Evolutionary conservation across 768 basidiomycete species (phyloP), one percentile per base, ranked within the genome.

Genomic region (Saitozyma podzolica): DNA sequence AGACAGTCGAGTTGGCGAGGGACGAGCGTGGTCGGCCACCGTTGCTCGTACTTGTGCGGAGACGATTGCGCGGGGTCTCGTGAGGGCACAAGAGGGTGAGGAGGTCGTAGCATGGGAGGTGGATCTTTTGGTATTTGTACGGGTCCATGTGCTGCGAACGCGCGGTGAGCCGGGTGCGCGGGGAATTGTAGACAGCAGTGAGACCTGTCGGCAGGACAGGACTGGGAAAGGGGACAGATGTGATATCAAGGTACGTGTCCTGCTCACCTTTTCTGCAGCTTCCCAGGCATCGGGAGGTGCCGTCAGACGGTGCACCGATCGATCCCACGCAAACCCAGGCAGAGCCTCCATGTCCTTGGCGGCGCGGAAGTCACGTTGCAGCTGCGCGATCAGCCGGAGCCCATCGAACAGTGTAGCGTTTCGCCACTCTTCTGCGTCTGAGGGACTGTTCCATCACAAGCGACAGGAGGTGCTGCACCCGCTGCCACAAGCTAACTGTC

Each of bases 311-410:
- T 63, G 41, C 1, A 59, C 56, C 3, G 17, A 29, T 29, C 61
- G 49, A 57, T 74, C 69, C 63, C 64, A 74, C 16, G 14, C 55
- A 54, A 74, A 70, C 7, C 72, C 72, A n/a, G 69, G 69, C 53
- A 69, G 53, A 2, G 56, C 58, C 56, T 73, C 66, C 64, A 69
- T 68, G 37, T 73, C 72, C 49, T 65, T 74, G 5, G 63, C 67
- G 50, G 68, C 69, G 40, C 63, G 66, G 55, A 58, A 74, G 43
- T 74, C 72, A 6, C 72, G 49, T 59, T 74, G 72, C 13, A 74
- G 49, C 45, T 17, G 29, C 29, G 5, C 29, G 29, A 5, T 29
- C 29, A 29, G 29, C 29, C 29, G 29, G 29, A 29, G 29, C 29
- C 29, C 29, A 29, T 2, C 29, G 2, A 5, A 29, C 5, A 29